Conservation (phyloP, 2,329 filamentous ascomycete genomes). For the Epichloe bromicola region DNA sequence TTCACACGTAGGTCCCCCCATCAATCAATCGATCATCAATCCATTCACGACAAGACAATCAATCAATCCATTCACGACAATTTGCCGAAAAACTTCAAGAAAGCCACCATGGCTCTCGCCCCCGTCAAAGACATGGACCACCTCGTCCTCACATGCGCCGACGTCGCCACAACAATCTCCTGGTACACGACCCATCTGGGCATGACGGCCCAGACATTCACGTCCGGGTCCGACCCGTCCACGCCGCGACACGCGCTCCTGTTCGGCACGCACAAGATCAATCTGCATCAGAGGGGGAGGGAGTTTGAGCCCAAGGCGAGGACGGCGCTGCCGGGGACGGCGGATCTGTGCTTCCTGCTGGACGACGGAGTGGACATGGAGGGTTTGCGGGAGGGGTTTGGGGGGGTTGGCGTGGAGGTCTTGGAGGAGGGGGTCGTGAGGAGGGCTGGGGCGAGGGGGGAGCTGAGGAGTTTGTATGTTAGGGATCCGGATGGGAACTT, state of each 20-base stretch:
- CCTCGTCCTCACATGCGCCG: constrained; percentile 44
- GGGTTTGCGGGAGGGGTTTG: constrained; percentile 27
- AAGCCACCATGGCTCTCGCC: constrained; percentile 6
- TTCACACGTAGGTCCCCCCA: too few species aligned
- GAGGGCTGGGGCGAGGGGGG: constrained; percentile 42
- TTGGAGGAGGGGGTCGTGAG: constrained; percentile 43
- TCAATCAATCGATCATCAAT: background rate
- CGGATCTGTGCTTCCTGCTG: constrained; percentile 47
- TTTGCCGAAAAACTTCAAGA: background rate
- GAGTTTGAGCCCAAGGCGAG: constrained; percentile 48
- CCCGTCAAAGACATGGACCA: constrained; percentile 41
- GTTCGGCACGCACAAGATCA: constrained; percentile 48
- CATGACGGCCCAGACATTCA: constrained; percentile 42
- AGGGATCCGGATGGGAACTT: constrained; percentile 49
- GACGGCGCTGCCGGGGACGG: constrained; percentile 40
- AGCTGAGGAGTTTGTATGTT: constrained; percentile 44
- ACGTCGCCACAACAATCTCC: constrained; percentile 32
- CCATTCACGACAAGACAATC: too few species aligned
- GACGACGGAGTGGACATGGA: constrained; percentile 31
- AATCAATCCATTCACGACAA: background rate
- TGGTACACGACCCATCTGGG: constrained; percentile 45
- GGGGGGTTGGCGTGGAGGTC: constrained; percentile 31
- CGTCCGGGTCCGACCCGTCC: constrained; percentile 23
- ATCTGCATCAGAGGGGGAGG: constrained; percentile 40
- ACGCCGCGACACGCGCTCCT: constrained; percentile 34